Evolutionary conservation across 495 filamentous ascomycete genomes (phyloP), one percentile per base, ranked within the genome.

Genomic region (Penicillium desertorum): DNA sequence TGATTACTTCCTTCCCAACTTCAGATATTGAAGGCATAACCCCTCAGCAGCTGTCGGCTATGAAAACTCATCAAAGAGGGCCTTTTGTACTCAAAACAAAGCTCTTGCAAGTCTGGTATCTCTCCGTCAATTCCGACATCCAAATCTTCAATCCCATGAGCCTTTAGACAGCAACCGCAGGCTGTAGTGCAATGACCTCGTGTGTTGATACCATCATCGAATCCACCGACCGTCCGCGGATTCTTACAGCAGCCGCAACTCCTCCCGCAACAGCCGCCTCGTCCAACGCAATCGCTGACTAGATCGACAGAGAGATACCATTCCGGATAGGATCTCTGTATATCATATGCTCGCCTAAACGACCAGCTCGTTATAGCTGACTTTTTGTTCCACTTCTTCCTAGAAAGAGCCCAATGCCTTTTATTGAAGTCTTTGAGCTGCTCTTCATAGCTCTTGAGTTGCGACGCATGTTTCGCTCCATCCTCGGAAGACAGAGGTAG

Each of bases 261-360:
- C 10, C 50, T 22, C 10, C 34, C 36, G 41, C 50, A 52, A 11
- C 50, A 52, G n/a, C 50, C 50, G 9, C 36, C 50, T 27, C 50
- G 19, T 25, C 30, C 20, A 20, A 19, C 20, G 10, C 50, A 52
- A 20, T 52, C 36, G 11, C 4, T 43, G 16, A 3, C 8, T 6
- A 25, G 42, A 12, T 17, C 12, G 4, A 6, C 4, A 22, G 34
- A 17, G 11, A 51, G 49, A 23, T 51, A 37, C 49, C 34, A 51
- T 5, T 39, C 23, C 10, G 34, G 10, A 20, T 25, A 12, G 5
- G 39, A 27, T 17, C 45, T 30, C 34, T 32, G 45, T 32, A 14
- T 30, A 11, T 11, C 1, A 17, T 17, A 32, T 32, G 25, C 45
- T 17, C 27, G 27, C 0, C 4, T 12, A 1, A n/a, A 16, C 7